Conservation (phyloP, 805 yeast genomes). For the Ogataea pignaliae region DNA sequence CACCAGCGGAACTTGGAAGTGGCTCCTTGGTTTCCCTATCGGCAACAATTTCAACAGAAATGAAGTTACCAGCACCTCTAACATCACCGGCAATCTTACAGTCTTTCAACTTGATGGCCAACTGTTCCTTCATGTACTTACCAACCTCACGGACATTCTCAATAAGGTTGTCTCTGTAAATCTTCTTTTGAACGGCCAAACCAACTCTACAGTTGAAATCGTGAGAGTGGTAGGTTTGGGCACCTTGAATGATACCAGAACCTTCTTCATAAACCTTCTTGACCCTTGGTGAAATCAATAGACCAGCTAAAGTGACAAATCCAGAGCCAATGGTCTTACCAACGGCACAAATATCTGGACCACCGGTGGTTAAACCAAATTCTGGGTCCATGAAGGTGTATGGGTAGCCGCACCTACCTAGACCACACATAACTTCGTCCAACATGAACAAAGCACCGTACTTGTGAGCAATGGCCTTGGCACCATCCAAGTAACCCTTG, state of each 20-base stretch:
- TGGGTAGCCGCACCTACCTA: slow-evolving; percentile 44
- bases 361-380: slow-evolving; percentile 35
- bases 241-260: slow-evolving; percentile 38
- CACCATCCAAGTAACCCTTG: slow-evolving; percentile 43
- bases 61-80: slow-evolving; percentile 60
- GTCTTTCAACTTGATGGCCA: slow-evolving; percentile 33
- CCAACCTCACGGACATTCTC: slow-evolving; percentile 43
- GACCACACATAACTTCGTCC: slow-evolving; percentile 58
- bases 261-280: slow-evolving; percentile 36
- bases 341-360: slow-evolving; percentile 45
- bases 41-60: slow-evolving; percentile 54
- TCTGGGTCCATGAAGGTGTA: slow-evolving; percentile 43
- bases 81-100: slow-evolving; percentile 49
- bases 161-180: slow-evolving; percentile 29
- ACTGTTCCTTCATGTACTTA: slow-evolving; percentile 34
- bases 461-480: slow-evolving; percentile 44
- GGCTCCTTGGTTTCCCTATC: slow-evolving; percentile 48
- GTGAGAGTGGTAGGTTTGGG: slow-evolving; percentile 50
- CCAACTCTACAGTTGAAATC: slow-evolving; percentile 45
- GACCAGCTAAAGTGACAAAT: slow-evolving; percentile 45
- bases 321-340: slow-evolving; percentile 51
- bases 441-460: slow-evolving; percentile 46
- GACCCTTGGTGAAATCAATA: slow-evolving; percentile 38
- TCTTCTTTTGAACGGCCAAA: slow-evolving; percentile 41
- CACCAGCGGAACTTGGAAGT: slow-evolving; percentile 33